Base-by-base conservation (phyloP, 257 asterid species). In the Marsdenia floribunda region DNA sequence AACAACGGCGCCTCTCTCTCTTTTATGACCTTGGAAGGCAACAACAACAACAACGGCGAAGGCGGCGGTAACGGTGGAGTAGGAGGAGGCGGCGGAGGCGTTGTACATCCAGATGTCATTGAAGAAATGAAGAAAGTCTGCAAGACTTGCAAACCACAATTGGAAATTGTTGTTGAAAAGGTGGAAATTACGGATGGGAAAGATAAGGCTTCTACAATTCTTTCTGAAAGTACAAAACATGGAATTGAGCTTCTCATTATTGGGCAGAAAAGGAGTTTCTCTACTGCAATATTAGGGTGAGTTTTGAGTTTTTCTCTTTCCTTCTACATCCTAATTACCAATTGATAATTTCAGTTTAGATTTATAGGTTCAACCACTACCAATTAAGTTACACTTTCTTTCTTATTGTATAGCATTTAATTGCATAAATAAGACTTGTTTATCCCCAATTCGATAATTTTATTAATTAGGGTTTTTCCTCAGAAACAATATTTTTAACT, bases 281-380 rank as follows among this genome's bases (percentile, higher is more conserved):
- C 96, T 22, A 85, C 82, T 78, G 92, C 91, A 19, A 75, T 89
- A n/a, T 81, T 91, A 73, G 88, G 92, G 97, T 85, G 33, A 44
- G 49, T 7, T 4, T 4, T 29, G 33, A 77, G 91, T 77, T 47
- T 50, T 11, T 71, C 26, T 12, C 21, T 6, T 74, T 13, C 3
- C 1, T 1, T 29, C 33, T 29, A 1, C 33, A 29, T 29, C 33
- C 33, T 29, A 1, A 29, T 29, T 29, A 29, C 1, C 33, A 29
- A 29, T 29, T 29, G 33, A 29, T 29, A 29, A 1, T 29, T 29
- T 29, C 33, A 29, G 33, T 29, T 29, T 29, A 29, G 33, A 29
- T 29, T 29, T 29, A 1, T 29, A 29, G 33, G 33, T 29, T n/a
- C n/a, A n/a, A n/a, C n/a, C n/a, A n/a, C n/a, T n/a, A n/a, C n/a